Evolutionary conservation across 108 stramenopile species (phyloP).

Genomic region (Schizochytrium sp.): DNA sequence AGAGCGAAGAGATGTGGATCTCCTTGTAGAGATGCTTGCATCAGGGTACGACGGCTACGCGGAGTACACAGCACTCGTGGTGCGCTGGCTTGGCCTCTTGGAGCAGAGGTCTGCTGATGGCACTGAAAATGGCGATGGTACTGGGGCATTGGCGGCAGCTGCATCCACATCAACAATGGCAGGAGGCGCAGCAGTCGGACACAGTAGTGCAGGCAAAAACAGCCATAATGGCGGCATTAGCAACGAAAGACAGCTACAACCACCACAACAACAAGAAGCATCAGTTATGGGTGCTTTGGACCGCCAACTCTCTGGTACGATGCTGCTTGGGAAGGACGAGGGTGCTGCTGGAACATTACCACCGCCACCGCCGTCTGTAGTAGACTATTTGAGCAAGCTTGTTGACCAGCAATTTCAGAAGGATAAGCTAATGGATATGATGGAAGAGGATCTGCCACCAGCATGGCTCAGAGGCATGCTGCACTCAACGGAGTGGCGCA

Average conservation of each 20-base stretch:
- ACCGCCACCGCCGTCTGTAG: background rate
- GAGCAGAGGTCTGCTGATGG: background rate
- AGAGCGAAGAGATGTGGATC: slow-evolving; percentile 14
- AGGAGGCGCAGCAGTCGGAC: background rate
- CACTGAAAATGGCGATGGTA: no score
- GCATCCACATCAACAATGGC: background rate
- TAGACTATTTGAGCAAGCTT: slow-evolving; percentile 23
- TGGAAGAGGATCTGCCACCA: slow-evolving; percentile 5
- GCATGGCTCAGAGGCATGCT: slow-evolving; percentile 50
- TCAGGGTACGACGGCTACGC: slow-evolving; percentile 42
- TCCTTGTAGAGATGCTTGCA: slow-evolving; percentile 22
- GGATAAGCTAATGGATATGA: slow-evolving; percentile 9
- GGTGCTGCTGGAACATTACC: background rate
- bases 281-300: background rate
- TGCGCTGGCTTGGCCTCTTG: slow-evolving; percentile 29
- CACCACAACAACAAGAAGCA: background rate
- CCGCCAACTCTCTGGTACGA: background rate
- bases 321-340: background rate
- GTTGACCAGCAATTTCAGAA: slow-evolving; percentile 15
- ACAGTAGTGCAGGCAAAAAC: background rate
- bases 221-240: background rate
- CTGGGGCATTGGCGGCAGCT: background rate
- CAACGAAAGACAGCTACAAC: background rate
- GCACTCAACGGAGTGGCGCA: background rate
- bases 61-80: slow-evolving; percentile 24